Evolutionary conservation across 164 flowering plant genomes (phyloP), one percentile per base, ranked within the genome.

Genomic region (Berberis vulgaris): DNA sequence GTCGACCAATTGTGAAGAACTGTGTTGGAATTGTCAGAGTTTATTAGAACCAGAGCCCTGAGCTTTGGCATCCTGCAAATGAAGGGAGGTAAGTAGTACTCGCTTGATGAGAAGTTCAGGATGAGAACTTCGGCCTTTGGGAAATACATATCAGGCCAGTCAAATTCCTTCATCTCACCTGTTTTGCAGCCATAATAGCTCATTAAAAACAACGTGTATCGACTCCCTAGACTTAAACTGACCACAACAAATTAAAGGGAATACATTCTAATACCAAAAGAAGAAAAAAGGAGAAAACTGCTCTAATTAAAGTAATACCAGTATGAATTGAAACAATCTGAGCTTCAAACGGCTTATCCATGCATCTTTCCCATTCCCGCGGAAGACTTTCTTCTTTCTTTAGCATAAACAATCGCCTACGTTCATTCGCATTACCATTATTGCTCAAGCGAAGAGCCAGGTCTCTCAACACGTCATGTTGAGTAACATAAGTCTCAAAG

Each of bases 51-150:
- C 5, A 90, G 64, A 49, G 84, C 82, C 61, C 86, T 74, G 2
- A 90, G 91, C 61, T 78, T 80, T 41, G 86, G 84, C 95, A 90
- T 86, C 56, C 66, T 68, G 5, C 63, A 62, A 1, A 90, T 73
- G 69, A 90, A 90, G 42, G 92, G 83, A 60, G 97, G 95, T 40
- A 86, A 66, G 71, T 69, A 78, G 75, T 81, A 88, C 41, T 73
- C 77, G 7, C 54, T 52, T 7, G 88, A 78, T 3, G 83, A 66
- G 68, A 88, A 88, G 59, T 85, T 88, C 39, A 90, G 68, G 57
- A 90, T 81, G 55, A 88, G 86, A 12, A 88, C 95, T 75, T 90
- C 91, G 8, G 92, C 82, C 71, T 81, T 81, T 6, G 97, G 95
- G 65, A 85, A 88, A 6, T 76, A 69, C 89, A 87, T 81, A 1